Base-by-base conservation (phyloP, 1,139 yeast genomes). In the Scheffersomyces parashehatae region DNA sequence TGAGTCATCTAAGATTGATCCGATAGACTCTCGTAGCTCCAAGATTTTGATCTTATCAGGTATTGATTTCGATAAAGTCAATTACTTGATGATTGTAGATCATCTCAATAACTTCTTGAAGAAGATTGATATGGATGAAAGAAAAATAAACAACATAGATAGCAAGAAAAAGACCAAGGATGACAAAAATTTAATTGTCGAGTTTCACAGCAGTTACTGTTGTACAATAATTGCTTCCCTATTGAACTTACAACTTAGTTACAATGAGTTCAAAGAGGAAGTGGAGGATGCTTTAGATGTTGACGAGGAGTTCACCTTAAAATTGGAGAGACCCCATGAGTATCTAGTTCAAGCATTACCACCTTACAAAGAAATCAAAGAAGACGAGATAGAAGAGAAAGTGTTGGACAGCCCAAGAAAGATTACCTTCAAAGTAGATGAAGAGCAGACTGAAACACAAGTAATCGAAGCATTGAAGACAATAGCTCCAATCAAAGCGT, bases 191-290 rank as follows among this genome's bases (percentile, higher is more conserved):
- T 55, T 82, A 40, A 67, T 82, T 3, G 58, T 86, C 7, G 84
- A 81, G 50, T 76, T 86, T 46, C 67, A 73, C 4, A 75, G 75
- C 40, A 65, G 78, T 37, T 67, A 70, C n/a, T 70, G 79, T 44
- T 86, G 95, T 0, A 85, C 95, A 0, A 64, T 82, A 0, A 62
- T 82, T 1, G 70, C 81, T 1, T 63, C 75, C 32, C 72, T 86
- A 1, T 65, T 82, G 40, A 69, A 71, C 49, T 58, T 64, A 35
- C 49, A 62, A 35, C 45, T 79, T 39, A 60, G 65, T 1, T 62
- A 60, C 33, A 58, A 70, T 41, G 70, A 68, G 10, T 60, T 68
- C 30, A 55, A 52, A 20, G 51, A 48, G 26, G 49, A 42, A 9
- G 36, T 34, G 3, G 47, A 41, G n/a, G 49, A 41, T 9, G 35